Percentiles rank a stretch among this genome's conserved stretches.
Conservation (phyloP, 1,284 basidiomycete species). For the Neotropicomus parvogracilis region DNA sequence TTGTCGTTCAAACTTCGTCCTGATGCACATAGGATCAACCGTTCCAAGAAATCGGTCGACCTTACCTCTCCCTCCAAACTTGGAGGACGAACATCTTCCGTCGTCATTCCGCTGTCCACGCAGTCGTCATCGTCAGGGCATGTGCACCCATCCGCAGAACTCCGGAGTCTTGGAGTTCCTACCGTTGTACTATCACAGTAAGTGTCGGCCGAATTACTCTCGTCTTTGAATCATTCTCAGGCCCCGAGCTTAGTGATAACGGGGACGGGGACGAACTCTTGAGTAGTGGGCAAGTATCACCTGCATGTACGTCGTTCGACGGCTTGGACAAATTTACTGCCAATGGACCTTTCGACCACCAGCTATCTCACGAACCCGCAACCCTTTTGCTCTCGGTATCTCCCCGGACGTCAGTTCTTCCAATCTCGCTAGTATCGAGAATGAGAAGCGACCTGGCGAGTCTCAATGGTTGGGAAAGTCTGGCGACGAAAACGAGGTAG, state of each 20-base stretch:
- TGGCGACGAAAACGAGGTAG: constrained; percentile 2
- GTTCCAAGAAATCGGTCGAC: constrained; percentile 33
- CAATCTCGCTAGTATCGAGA: constrained; percentile 31
- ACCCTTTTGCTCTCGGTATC: constrained; percentile 41
- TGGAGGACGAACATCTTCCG: constrained; percentile 23
- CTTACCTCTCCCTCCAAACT: constrained; percentile 25
- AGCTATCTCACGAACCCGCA: constrained; percentile 40
- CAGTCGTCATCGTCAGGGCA: constrained; percentile 35
- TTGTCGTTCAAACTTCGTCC: not conserved
- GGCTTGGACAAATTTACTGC: constrained; percentile 11
- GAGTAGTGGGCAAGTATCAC: constrained; percentile 72
- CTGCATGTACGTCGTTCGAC: constrained; percentile 47
- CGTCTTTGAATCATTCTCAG: not conserved
- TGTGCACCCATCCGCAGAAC: constrained; percentile 28
- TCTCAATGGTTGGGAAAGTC: constrained; percentile 1
- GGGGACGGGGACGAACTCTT: constrained; percentile 59
- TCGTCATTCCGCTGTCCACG: constrained; percentile 33
- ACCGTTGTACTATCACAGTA: constrained; percentile 30
- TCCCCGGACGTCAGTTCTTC: constrained; percentile 43
- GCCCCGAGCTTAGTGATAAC: constrained; percentile 29
- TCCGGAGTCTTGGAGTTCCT: constrained; percentile 28
- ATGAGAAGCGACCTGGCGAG: constrained; percentile 14
- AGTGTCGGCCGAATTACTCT: constrained; percentile 4
- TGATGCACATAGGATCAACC: constrained; percentile 30
- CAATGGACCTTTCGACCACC: constrained; percentile 1